These are phyloP conservation scores for Pestalotiopsis sp. DNA, from an alignment of 2,329 filamentous ascomycete genomes.

Conservation along the genomic window DNA sequence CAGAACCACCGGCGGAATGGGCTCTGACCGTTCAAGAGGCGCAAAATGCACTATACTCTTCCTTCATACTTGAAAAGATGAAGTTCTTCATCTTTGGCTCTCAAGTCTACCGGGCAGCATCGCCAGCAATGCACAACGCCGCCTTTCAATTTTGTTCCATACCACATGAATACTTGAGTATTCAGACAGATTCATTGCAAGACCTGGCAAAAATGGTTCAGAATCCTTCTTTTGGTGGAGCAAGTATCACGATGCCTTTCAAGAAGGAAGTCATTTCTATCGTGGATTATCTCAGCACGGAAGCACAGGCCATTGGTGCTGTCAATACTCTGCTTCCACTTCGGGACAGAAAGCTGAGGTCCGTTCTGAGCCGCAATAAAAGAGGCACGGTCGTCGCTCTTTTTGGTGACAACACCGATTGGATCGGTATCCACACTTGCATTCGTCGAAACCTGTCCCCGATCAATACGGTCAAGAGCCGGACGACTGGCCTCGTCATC, in stretches of 20 bases:
- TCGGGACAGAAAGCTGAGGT: not conserved
- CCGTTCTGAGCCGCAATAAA: not conserved
- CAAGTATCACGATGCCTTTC: constrained; percentile 1
- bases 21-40: not conserved
- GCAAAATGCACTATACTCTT: not conserved
- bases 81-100: not conserved
- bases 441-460: constrained; percentile 3
- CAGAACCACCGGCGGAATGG: not conserved
- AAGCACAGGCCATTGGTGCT: not conserved
- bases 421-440: constrained; percentile 6
- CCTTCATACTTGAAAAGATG: not conserved
- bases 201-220: not conserved
- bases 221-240: not conserved
- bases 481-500: not conserved
- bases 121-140: not conserved
- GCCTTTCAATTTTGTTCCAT: not conserved
- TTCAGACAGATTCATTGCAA: not conserved
- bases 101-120: not conserved
- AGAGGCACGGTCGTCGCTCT: not conserved
- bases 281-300: not conserved
- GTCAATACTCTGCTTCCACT: constrained; percentile 4
- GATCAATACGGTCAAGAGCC: constrained; percentile 1
- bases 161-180: not conserved
- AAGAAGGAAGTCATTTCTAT: constrained; percentile 1
- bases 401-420: constrained; percentile 4